These are phyloP conservation scores for Lodderomyces beijingensis DNA, from an alignment of 1,139 yeast species.

Conservation along the genomic window DNA sequence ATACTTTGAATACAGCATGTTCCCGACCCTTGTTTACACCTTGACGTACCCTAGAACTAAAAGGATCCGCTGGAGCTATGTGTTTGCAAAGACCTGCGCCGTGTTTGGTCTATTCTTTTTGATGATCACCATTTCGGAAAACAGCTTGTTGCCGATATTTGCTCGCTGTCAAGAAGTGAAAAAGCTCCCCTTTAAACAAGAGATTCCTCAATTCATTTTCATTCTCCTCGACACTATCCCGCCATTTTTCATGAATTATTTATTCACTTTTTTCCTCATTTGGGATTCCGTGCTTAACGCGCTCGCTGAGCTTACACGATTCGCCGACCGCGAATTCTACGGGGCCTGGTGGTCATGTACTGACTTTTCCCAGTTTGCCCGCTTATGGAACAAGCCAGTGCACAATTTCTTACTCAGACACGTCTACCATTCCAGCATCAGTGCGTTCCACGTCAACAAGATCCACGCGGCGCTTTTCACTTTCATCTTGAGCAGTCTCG, in stretches of 20 bases:
- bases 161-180: slow-evolving; percentile 53
- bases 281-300: slow-evolving; percentile 93
- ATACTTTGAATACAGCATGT: slow-evolving; percentile 78
- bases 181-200: slow-evolving; percentile 40
- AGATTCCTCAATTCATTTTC: slow-evolving; percentile 51
- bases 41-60: slow-evolving; percentile 76
- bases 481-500: slow-evolving; percentile 71
- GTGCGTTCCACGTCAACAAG: slow-evolving; percentile 66
- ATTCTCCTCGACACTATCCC: slow-evolving; percentile 75
- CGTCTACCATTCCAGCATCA: slow-evolving; percentile 87
- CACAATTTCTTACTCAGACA: slow-evolving; percentile 86
- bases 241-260: slow-evolving; percentile 68
- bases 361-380: slow-evolving; percentile 89
- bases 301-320: slow-evolving; percentile 79
- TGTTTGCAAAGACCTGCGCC: slow-evolving; percentile 68
- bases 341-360: slow-evolving; percentile 98
- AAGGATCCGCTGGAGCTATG: slow-evolving; percentile 64
- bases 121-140: slow-evolving; percentile 81
- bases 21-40: slow-evolving; percentile 84
- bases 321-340: slow-evolving; percentile 88
- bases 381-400: slow-evolving; percentile 96
- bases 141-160: slow-evolving; percentile 72
- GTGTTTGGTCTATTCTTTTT: slow-evolving; percentile 81
- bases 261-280: slow-evolving; percentile 78
- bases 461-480: slow-evolving; percentile 72